phyloP scores from a whole-genome alignment of 345 rosid genomes.

The Reutealis trisperma region DNA sequence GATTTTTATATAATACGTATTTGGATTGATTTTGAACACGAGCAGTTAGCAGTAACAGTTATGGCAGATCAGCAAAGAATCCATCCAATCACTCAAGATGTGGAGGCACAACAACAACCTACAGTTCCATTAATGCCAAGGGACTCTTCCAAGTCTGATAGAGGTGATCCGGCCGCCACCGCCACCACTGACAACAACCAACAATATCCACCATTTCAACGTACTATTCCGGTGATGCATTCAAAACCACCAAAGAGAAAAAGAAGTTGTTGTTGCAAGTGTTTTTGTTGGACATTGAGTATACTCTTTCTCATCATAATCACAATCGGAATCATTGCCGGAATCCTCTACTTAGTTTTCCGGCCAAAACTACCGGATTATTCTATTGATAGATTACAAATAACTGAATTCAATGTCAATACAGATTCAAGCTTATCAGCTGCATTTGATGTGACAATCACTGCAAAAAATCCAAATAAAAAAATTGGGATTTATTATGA shows the following conservation, averaged over 20 bases:
- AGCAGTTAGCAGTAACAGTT: too few species aligned
- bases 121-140: conserved; percentile 58
- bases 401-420: conserved; percentile 49
- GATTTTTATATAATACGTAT: not conserved
- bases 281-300: conserved; percentile 66
- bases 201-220: conserved; percentile 34
- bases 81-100: conserved; percentile 58
- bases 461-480: conserved; percentile 71
- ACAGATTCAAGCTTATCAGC: conserved; percentile 53
- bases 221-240: conserved; percentile 40
- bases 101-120: conserved; percentile 48
- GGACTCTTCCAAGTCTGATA: conserved; percentile 53
- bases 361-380: conserved; percentile 73
- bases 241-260: conserved; percentile 47
- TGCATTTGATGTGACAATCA: conserved; percentile 59
- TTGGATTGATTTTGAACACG: too few species aligned
- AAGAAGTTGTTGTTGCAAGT: conserved; percentile 58
- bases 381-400: conserved; percentile 54
- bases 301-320: conserved; percentile 52
- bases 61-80: conserved; percentile 61
- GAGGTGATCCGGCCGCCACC: conserved; percentile 20
- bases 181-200: too few species aligned
- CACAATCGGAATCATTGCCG: conserved; percentile 40
- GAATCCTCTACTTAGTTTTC: conserved; percentile 70
- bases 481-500: conserved; percentile 81